phyloP scores from a whole-genome alignment of 164 flowering plant genomes.

The Santalum album region DNA sequence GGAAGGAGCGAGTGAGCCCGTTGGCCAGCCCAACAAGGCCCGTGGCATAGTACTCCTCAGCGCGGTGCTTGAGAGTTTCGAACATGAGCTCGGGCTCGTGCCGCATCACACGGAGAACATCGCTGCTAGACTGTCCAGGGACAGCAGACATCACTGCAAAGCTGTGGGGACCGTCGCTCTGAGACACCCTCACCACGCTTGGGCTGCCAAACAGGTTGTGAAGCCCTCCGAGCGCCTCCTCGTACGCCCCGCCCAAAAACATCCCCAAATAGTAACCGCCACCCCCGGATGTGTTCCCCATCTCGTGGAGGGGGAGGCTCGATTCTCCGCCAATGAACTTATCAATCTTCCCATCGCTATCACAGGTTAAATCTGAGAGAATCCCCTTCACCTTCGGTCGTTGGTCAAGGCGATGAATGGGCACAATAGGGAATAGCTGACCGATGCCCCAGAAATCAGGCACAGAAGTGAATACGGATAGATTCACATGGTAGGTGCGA shows the following conservation, averaged over 20 bases:
- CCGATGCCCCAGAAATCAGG: slow-evolving; percentile 97
- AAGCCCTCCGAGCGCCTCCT: slow-evolving; percentile 98
- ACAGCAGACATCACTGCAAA: slow-evolving; percentile 81
- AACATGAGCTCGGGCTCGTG: slow-evolving; percentile 99
- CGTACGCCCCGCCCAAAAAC: slow-evolving; percentile 99
- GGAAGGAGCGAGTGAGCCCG: slow-evolving; percentile 59
- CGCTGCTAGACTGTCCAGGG: slow-evolving; percentile 72
- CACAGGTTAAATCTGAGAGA: slow-evolving; percentile 90
- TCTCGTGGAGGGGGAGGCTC: slow-evolving; percentile 76
- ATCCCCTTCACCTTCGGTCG: slow-evolving; percentile 63
- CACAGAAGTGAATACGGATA: slow-evolving; percentile 84
- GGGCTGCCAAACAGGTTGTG: slow-evolving; percentile 98
- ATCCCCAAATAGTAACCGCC: slow-evolving; percentile 78
- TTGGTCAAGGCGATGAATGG: slow-evolving; percentile 75
- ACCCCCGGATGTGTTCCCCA: slow-evolving; percentile 27
- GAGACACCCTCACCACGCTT: slow-evolving; percentile 80
- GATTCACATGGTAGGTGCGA: slow-evolving; percentile 79
- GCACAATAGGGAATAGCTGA: slow-evolving; percentile 86
- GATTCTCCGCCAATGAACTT: slow-evolving; percentile 88
- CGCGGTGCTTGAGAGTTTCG: slow-evolving; percentile 81
- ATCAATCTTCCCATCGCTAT: slow-evolving; percentile 92
- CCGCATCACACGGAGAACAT: slow-evolving; percentile 93
- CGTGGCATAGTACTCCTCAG: slow-evolving; percentile 40
- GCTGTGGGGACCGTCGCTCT: slow-evolving; percentile 85
- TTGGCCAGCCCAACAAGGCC: slow-evolving; percentile 29